Percentiles rank a stretch among this genome's conserved stretches.
phyloP scores from a whole-genome alignment of 2,329 filamentous ascomycete genomes.

The Ambrosiella xylebori region DNA sequence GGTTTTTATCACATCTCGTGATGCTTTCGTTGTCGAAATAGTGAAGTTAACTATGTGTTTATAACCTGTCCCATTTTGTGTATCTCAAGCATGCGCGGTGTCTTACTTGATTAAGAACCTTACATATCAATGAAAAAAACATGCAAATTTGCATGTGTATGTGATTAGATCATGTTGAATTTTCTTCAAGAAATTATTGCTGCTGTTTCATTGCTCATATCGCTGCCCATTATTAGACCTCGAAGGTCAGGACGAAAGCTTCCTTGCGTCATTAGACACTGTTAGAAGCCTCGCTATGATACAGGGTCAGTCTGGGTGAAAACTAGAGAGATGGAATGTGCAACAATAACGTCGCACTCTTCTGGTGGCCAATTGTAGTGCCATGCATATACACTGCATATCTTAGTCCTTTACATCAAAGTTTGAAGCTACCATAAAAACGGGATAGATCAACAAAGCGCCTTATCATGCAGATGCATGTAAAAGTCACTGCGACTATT shows the following conservation, averaged over 20 bases:
- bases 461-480: background rate
- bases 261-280: background rate
- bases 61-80: no score
- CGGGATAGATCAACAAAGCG: background rate
- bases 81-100: no score
- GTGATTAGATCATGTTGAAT: no score
- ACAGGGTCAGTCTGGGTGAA: background rate
- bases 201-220: no score
- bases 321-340: conserved; percentile 10
- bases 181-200: no score
- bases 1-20: no score
- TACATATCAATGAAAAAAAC: no score
- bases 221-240: no score
- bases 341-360: background rate
- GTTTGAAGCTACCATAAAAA: background rate
- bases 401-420: background rate
- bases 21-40: no score
- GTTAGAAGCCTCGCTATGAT: conserved; percentile 2
- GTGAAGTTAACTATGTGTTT: no score
- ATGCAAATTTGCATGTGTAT: no score
- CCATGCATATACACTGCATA: background rate
- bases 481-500: background rate
- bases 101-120: no score
- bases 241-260: background rate
- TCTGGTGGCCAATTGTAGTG: background rate